phyloP scores from a whole-genome alignment of 2,329 filamentous ascomycete genomes.

The Fusarium sp. region DNA sequence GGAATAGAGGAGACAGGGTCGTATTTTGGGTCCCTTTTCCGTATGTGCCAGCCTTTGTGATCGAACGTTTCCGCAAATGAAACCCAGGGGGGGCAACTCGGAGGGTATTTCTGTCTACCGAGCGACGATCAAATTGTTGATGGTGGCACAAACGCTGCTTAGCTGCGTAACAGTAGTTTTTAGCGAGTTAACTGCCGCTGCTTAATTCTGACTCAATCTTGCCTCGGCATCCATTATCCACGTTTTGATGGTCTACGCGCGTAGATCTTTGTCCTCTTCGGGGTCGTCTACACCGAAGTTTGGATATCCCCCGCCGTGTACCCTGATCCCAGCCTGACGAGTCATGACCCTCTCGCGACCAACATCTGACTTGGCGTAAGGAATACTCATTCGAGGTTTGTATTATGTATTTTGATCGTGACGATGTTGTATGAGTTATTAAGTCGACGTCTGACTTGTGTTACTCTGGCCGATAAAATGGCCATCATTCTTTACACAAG shows the following conservation, averaged over 20 bases:
- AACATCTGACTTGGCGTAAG: neutral
- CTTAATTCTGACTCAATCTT: slow-evolving; percentile 11
- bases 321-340: neutral
- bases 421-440: neutral
- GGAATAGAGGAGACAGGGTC: neutral
- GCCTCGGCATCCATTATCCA: slow-evolving; percentile 22
- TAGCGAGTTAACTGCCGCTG: neutral
- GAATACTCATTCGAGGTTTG: neutral
- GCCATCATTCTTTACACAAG: neutral
- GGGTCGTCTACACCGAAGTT: neutral
- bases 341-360: neutral
- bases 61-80: slow-evolving; percentile 10
- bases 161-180: neutral
- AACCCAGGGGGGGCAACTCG: slow-evolving; percentile 16
- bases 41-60: slow-evolving; percentile 5
- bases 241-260: slow-evolving; percentile 6
- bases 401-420: neutral
- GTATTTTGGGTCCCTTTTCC: neutral
- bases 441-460: neutral
- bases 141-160: neutral
- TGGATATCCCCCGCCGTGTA: neutral
- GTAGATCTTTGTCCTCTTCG: slow-evolving; percentile 22
- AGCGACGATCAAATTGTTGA: neutral
- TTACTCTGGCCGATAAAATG: neutral
- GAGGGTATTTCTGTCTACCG: slow-evolving; percentile 33